Base-by-base conservation (phyloP, 345 rosid species). In the Mangifera indica region DNA sequence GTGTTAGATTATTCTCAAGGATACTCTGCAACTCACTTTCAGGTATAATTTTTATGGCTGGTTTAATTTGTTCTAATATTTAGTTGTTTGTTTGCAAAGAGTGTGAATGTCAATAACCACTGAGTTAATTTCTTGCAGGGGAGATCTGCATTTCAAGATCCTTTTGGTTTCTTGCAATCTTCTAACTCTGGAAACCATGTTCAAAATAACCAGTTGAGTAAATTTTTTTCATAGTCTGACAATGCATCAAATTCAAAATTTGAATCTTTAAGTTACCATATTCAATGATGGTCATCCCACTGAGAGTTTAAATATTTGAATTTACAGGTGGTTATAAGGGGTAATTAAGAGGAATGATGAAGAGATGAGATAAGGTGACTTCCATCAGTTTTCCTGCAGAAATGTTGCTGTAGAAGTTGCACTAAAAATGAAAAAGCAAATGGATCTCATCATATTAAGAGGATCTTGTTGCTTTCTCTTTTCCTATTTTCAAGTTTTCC, bases 11-110 rank as follows among this genome's bases (percentile, higher is more conserved):
- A 84, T 69, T 82, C 92, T 57, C 91, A 85, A 77, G 90, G 83
- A 58, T 87, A 81, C 78, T 88, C 95, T 17, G 88, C 95, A 56
- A 87, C 87, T 61, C 84, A 78, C 64, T 83, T 85, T 81, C 83
- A 89, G 95, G 97, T 91, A 68, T 37, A 37, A 7, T 37, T 37
- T 18, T 37, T 71, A 25, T n/a, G 8, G 10, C 20, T 6, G 34
- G 56, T 48, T 42, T 25, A 32, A 18, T 5, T 21, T 71, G 42
- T 57, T 25, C 15, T 11, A 3, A 10, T 42, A 54, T 42, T 17
- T 58, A 29, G 9, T n/a, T 56, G 42, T 37, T 37, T 37, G 42
- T 37, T 15, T 22, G 3, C n/a, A n/a, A 60, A 37, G 40, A 68
- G 37, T 62, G 14, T 69, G 63, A 53, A 69, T 56, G 22, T 69